Conservation (phyloP, 441 rosid species). For the Aquilaria agallochum region DNA sequence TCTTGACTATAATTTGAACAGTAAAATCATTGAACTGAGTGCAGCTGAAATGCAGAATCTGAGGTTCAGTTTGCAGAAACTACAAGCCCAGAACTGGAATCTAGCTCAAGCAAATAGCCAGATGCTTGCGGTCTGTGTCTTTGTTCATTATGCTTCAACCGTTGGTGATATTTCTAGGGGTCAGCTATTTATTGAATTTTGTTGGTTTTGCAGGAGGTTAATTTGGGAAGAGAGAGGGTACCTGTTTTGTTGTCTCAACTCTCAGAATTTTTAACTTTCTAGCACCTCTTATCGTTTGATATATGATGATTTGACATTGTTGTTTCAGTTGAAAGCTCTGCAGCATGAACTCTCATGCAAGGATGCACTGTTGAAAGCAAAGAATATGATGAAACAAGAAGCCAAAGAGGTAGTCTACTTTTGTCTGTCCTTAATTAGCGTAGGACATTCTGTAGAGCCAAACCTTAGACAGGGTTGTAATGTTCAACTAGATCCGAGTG, state of each 20-base stretch:
- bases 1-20: constrained; percentile 29
- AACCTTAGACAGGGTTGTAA: no score
- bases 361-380: constrained; percentile 52
- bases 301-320: constrained; percentile 4
- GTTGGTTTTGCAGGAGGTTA: constrained; percentile 48
- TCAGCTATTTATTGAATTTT: constrained; percentile 8
- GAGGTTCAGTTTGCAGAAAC: constrained; percentile 41
- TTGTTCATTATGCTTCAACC: not conserved
- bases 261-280: not conserved
- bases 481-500: no score
- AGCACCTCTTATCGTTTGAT: no score
- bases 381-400: constrained; percentile 3
- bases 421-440: constrained; percentile 1
- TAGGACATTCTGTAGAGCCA: no score
- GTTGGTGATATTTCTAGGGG: not conserved
- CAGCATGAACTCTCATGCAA: constrained; percentile 66
- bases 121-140: constrained; percentile 48
- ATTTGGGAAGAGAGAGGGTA: constrained; percentile 60
- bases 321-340: constrained; percentile 41
- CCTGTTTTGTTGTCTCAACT: not conserved
- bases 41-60: constrained; percentile 45
- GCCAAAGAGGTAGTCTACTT: constrained; percentile 30
- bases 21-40: constrained; percentile 55
- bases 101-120: constrained; percentile 68
- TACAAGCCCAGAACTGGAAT: constrained; percentile 59